Percentiles rank a stretch among this genome's conserved stretches.
Evolutionary conservation across 805 yeast species (phyloP).

Genomic region (Saccharomycopsis malanga): DNA sequence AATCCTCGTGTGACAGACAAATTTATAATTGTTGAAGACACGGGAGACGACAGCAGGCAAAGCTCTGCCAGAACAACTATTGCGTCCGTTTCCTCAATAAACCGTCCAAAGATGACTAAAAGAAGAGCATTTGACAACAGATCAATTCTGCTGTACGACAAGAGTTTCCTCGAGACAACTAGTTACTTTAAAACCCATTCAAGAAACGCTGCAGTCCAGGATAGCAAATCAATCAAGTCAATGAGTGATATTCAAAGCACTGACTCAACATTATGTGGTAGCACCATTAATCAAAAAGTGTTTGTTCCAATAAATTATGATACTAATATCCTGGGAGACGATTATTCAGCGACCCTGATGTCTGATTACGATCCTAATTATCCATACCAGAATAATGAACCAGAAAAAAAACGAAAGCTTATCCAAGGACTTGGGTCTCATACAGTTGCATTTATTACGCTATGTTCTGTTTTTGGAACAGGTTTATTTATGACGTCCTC

Average conservation of each 20-base stretch:
- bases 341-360: too few relatives aligned
- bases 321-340: too few relatives aligned
- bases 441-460: constrained; percentile 18
- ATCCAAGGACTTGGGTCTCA: constrained; percentile 17
- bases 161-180: background rate
- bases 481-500: constrained; percentile 67
- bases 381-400: background rate
- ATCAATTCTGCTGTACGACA: background rate
- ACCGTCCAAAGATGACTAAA: background rate
- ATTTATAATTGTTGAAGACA: constrained; percentile 10
- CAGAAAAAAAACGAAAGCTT: background rate
- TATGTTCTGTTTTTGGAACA: constrained; percentile 44
- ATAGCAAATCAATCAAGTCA: too few relatives aligned
- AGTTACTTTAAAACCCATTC: background rate
- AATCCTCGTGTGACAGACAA: constrained; percentile 3
- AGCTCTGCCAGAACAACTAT: too few relatives aligned
- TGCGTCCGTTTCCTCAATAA: too few relatives aligned
- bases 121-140: background rate
- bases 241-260: too few relatives aligned
- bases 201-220: background rate
- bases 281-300: background rate
- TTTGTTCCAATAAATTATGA: background rate
- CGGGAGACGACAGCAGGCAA: constrained; percentile 5
- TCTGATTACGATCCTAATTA: background rate
- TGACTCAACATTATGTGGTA: background rate